phyloP scores from a whole-genome alignment of 108 stramenopile genomes.

The Fragilaria radians region DNA sequence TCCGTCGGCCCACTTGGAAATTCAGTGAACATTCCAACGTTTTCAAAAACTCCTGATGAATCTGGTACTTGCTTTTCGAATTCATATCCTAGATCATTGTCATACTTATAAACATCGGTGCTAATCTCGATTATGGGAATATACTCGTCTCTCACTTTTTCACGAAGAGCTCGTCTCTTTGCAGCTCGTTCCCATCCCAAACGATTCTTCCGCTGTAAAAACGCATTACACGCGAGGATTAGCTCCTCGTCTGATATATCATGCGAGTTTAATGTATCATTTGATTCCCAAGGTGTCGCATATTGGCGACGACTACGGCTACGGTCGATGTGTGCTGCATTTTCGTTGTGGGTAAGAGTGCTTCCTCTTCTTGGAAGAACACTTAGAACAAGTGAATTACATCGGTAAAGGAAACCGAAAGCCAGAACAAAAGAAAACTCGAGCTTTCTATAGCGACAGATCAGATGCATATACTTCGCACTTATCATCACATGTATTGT shows the following conservation, averaged over 20 bases:
- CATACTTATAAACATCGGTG: conserved; percentile 15
- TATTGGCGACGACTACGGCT: no score
- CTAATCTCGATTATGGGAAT: conserved; percentile 16
- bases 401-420: no score
- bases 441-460: no score
- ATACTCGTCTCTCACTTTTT: conserved; percentile 11
- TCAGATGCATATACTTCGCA: no score
- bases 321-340: no score
- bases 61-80: conserved; percentile 5
- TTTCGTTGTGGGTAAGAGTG: no score
- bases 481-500: no score
- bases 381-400: no score
- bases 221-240: conserved; percentile 66
- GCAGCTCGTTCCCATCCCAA: conserved; percentile 45
- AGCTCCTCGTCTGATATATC: conserved; percentile 48
- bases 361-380: no score
- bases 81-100: conserved; percentile 3
- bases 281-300: no score
- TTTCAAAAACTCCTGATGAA: not conserved
- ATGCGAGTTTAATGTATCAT: not conserved
- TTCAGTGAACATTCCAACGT: conserved; percentile 1
- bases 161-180: conserved; percentile 20
- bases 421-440: no score
- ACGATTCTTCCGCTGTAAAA: conserved; percentile 49
- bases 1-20: not conserved